Conservation (phyloP, 2,329 filamentous ascomycete genomes). For the Fusarium equiseti region DNA sequence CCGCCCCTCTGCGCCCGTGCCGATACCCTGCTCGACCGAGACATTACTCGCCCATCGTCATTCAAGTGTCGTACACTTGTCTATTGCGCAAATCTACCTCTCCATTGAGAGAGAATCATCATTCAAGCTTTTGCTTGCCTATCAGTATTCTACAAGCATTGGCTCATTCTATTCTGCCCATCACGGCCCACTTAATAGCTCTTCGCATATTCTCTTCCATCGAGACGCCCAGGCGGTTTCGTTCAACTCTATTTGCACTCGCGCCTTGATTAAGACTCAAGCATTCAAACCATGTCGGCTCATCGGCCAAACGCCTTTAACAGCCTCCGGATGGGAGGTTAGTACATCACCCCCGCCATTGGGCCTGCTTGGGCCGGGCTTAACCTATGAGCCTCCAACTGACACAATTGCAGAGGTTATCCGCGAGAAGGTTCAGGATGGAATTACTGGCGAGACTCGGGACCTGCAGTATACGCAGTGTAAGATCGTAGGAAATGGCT, state of each 20-base stretch:
- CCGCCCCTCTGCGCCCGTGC: slow-evolving; percentile 40
- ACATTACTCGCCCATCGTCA: slow-evolving; percentile 42
- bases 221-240: slow-evolving; percentile 41
- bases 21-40: slow-evolving; percentile 44
- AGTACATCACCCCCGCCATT: slow-evolving; percentile 55
- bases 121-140: slow-evolving; percentile 19
- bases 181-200: slow-evolving; percentile 50
- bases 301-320: slow-evolving; percentile 91
- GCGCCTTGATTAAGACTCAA: slow-evolving; percentile 45
- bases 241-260: slow-evolving; percentile 46
- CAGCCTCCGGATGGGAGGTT: slow-evolving; percentile 95
- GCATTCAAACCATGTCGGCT: slow-evolving; percentile 76
- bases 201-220: slow-evolving; percentile 47
- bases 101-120: slow-evolving; percentile 19
- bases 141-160: slow-evolving; percentile 38
- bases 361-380: slow-evolving; percentile 3
- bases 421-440: slow-evolving; percentile 98
- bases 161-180: slow-evolving; percentile 50
- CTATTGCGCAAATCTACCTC: slow-evolving; percentile 39
- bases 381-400: slow-evolving; percentile 18
- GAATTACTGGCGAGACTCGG: slow-evolving; percentile 93
- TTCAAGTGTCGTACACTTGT: slow-evolving; percentile 36
- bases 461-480: slow-evolving; percentile 99
- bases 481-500: slow-evolving; percentile 99
- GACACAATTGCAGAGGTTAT: slow-evolving; percentile 79